Percentiles rank a stretch among this genome's conserved stretches.
These are phyloP conservation scores for Ziziphus jujuba DNA, from an alignment of 306 rosid species.

Conservation along the genomic window DNA sequence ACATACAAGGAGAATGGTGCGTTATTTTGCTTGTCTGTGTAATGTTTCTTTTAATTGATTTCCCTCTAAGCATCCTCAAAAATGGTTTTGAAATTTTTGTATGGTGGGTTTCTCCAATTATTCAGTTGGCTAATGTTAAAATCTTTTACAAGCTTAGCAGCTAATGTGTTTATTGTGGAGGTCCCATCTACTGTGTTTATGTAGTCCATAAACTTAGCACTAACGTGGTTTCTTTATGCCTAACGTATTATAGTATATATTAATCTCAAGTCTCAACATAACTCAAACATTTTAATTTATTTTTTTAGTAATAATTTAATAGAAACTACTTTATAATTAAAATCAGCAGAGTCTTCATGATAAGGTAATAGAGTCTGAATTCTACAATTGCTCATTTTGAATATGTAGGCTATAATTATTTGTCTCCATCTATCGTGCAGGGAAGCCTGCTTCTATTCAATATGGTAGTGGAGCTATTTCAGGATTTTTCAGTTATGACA, in stretches of 20 bases:
- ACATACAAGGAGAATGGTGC: constrained; percentile 70
- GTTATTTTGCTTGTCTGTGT: constrained; percentile 20
- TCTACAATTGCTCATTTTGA: not conserved
- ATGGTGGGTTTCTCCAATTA: not conserved
- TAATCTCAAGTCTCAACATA: not conserved
- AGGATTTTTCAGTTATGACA: constrained; percentile 83
- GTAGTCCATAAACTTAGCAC: too few relatives aligned
- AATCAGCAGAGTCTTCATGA: not conserved
- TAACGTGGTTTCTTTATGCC: too few relatives aligned
- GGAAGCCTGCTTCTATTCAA: constrained; percentile 79
- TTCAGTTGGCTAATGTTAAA: not conserved
- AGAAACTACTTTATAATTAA: not conserved
- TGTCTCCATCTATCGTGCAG: constrained; percentile 35
- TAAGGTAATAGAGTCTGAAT: not conserved
- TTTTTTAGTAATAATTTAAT: not conserved
- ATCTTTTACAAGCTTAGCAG: too few relatives aligned
- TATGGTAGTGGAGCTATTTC: constrained; percentile 87
- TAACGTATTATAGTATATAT: too few relatives aligned
- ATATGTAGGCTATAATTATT: constrained; percentile 3
- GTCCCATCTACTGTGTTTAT: too few relatives aligned
- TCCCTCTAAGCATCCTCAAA: too few relatives aligned
- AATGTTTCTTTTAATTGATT: not conserved
- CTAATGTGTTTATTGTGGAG: too few relatives aligned
- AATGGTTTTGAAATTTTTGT: not conserved
- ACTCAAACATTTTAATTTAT: not conserved